Base-by-base conservation (phyloP, 2,329 filamentous ascomycete genomes). In the Botrytis cinerea region DNA sequence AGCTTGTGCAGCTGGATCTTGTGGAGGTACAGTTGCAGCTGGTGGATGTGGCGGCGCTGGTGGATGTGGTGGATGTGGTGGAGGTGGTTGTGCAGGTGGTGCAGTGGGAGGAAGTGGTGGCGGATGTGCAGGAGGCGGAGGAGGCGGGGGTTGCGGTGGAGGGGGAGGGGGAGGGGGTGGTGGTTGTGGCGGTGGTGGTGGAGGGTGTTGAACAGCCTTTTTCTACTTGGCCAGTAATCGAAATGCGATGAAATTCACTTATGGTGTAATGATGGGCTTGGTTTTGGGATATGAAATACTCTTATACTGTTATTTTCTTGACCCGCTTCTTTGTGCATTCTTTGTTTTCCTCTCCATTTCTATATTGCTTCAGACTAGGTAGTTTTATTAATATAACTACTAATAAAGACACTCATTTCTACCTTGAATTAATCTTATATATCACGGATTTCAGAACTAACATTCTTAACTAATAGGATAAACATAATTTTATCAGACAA, bases 1-100 rank as follows among this genome's bases (percentile, higher is more conserved):
- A 0, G 81, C 78, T 6, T 88, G 85, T 76, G 82, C 82, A 5
- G 79, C 79, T 4, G 88, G 87, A 0, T 88, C 85, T 1, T 90
- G 88, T 76, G 83, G 83, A 1, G 82, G 78, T 7, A 82, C 78
- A 12, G 78, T 81, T 22, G 82, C 78, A 22, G 75, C 81, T 43
- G 85, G 83, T 1, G 84, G 83, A 16, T 85, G 84, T 74, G 83
- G 83, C 25, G 83, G 82, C 32, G 68, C 78, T 70, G 76, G 78
- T 5, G 76, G 78, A 18, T 74, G 76, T 20, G 72, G 68, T 46
- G 73, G 73, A 1, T 75, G 75, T 28, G 72, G 68, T 8, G 69
- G 75, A 48, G 64, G 71, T 20, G 67, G 61, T 16, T 63, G 64
- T 38, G 71, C 38, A 4, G 67, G 73, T 32, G 69, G 73, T 25